Percentiles rank a stretch among this genome's conserved stretches.
These are phyloP conservation scores for Gloeopeniophorella convolvens DNA, from an alignment of 768 basidiomycete species.

Conservation along the genomic window DNA sequence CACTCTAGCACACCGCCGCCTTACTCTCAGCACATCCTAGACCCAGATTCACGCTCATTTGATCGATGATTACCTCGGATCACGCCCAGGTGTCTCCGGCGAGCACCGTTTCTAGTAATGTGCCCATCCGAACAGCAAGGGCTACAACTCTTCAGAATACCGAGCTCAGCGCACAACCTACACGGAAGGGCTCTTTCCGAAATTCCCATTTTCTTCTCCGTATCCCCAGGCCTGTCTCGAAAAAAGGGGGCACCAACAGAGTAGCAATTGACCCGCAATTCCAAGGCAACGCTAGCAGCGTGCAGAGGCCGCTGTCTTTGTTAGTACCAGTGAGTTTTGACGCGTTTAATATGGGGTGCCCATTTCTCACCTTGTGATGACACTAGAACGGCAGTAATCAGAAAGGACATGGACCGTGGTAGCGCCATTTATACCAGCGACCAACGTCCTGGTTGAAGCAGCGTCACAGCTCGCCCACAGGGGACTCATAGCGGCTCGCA, in stretches of 20 bases:
- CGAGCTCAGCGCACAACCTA: not conserved
- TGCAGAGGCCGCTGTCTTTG: constrained; percentile 8
- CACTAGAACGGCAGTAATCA: no score
- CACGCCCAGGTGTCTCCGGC: not conserved
- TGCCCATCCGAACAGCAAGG: not conserved
- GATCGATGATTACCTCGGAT: not conserved
- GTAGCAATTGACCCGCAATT: constrained; percentile 1
- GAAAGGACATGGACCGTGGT: no score
- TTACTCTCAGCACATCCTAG: not conserved
- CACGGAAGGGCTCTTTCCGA: not conserved
- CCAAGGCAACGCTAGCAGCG: constrained; percentile 11
- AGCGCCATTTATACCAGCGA: no score
- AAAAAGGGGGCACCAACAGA: not conserved
- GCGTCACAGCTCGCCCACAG: no score
- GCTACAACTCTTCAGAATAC: not conserved
- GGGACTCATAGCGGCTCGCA: no score
- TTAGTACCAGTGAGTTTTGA: not conserved
- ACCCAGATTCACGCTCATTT: constrained; percentile 2
- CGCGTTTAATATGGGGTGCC: no score
- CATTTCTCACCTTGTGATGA: no score
- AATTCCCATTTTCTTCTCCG: not conserved
- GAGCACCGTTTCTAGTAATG: not conserved
- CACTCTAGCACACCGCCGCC: not conserved
- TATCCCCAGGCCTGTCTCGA: constrained; percentile 1
- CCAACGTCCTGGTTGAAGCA: no score